Conservation (phyloP, 805 yeast genomes). For the Ogataea paraovalis region DNA sequence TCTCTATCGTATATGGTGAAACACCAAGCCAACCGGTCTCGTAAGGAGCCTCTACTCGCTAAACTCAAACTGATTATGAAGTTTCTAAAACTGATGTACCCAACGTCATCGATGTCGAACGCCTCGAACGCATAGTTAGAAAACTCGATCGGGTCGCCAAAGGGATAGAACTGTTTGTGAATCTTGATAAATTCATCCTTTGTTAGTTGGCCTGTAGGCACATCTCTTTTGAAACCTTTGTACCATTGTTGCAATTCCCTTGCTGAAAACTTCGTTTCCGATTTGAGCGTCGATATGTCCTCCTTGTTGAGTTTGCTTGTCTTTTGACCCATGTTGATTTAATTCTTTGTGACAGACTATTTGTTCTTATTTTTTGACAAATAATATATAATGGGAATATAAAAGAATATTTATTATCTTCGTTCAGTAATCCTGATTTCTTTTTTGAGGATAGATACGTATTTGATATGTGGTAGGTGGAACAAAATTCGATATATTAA, state of each 20-base stretch:
- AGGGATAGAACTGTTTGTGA: slow-evolving; percentile 95
- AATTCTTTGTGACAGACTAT: too few relatives aligned
- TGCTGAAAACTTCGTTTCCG: slow-evolving; percentile 86
- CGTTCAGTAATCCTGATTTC: too few relatives aligned
- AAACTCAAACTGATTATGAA: slow-evolving; percentile 84
- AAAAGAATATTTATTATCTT: too few relatives aligned
- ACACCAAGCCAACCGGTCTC: slow-evolving; percentile 86
- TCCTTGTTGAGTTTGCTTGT: slow-evolving; percentile 90
- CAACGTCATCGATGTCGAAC: slow-evolving; percentile 78
- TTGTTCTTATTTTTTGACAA: too few relatives aligned
- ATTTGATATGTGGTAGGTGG: too few relatives aligned
- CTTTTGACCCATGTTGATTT: slow-evolving; percentile 78
- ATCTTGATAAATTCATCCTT: slow-evolving; percentile 87
- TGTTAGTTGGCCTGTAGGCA: slow-evolving; percentile 85
- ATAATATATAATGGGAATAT: too few relatives aligned
- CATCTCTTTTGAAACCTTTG: slow-evolving; percentile 90
- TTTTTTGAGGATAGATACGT: too few relatives aligned
- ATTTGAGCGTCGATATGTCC: slow-evolving; percentile 76
- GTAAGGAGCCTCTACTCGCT: slow-evolving; percentile 79
- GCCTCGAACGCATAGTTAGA: slow-evolving; percentile 85
- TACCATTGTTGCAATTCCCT: slow-evolving; percentile 98
- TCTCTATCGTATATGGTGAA: slow-evolving; percentile 84
- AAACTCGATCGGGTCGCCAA: slow-evolving; percentile 93
- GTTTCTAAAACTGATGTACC: slow-evolving; percentile 85
- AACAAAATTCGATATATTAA: too few relatives aligned